phyloP scores from a whole-genome alignment of 2,329 filamentous ascomycete genomes.

The Chrysoporthe puriensis region DNA sequence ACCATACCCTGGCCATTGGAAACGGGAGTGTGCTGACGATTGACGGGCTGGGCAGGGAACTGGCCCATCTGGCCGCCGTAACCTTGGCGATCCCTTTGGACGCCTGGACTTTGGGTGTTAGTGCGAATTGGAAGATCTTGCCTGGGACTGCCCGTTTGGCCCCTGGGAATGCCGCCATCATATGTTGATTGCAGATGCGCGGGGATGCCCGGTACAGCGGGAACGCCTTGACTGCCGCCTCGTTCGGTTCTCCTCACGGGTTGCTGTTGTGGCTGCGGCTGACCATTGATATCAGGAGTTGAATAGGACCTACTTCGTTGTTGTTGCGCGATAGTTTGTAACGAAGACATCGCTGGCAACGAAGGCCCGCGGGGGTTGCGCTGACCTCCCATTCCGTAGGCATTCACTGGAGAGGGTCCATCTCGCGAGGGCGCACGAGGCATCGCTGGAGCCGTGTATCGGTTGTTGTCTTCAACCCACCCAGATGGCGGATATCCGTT shows the following conservation, averaged over 20 bases:
- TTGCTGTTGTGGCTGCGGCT: constrained; percentile 59
- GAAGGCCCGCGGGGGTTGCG: constrained; percentile 77
- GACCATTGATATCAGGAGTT: constrained; percentile 88
- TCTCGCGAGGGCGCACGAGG: constrained; percentile 80
- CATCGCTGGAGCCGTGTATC: constrained; percentile 88
- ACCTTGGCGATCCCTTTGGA: constrained; percentile 63
- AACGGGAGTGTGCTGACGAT: constrained; percentile 51
- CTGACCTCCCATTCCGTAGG: constrained; percentile 59
- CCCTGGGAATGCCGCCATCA: constrained; percentile 71
- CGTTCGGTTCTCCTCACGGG: constrained; percentile 54
- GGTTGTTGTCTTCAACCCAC: constrained; percentile 75
- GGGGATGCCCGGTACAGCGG: constrained; percentile 77
- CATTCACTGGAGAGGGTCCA: constrained; percentile 65
- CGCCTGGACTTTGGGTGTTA: constrained; percentile 72
- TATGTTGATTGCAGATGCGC: constrained; percentile 66
- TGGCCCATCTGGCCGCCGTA: constrained; percentile 55
- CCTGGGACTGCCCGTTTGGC: constrained; percentile 79
- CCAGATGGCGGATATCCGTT: constrained; percentile 68
- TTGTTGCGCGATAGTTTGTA: constrained; percentile 53
- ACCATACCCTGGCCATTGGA: constrained; percentile 38
- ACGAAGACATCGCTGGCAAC: constrained; percentile 64
- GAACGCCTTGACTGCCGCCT: constrained; percentile 61
- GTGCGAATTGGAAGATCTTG: constrained; percentile 68
- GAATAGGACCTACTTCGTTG: constrained; percentile 87
- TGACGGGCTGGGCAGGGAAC: constrained; percentile 58